Base-by-base conservation (phyloP, 768 basidiomycete species). In the Xerocomellus chrysenteron region DNA sequence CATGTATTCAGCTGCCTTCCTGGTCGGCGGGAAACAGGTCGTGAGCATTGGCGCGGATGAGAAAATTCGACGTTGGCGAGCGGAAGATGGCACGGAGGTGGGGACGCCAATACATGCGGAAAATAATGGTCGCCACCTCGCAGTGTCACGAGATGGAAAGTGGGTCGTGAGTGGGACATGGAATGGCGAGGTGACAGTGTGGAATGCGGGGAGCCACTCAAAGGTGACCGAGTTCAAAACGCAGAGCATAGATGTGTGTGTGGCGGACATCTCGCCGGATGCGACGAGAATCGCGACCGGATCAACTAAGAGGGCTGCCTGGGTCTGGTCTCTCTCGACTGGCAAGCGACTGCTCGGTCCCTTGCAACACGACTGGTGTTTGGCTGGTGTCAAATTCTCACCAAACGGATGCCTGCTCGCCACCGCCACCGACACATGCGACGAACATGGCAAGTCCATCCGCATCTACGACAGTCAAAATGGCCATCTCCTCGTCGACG, bases 231-330 rank as follows among this genome's bases (percentile, higher is more conserved):
- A 50, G 4, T 41, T 48, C 10, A 12, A 30, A 8, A 44, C 5
- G 13, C 47, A 55, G 41, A 12, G 2, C 8, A 2, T 7, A 0
- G 2, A 1, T 4, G 55, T 52, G 3, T 0, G 14, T 5, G 32
- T 47, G 1, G 49, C 54, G 1, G 59, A 60, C 21, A 5, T 58
- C 13, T 58, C 47, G 0, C 52, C 44, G 5, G 59, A 60, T 17
- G 47, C 13, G 19, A 46, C 43, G 6, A 53, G 8, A 26, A 37
- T 60, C n/a, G 52, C 5, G 14, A 37, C 39, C 2, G 56, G 43
- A 16, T 44, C 55, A 30, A 21, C 21, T 21, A 21, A 21, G 10
- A 8, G 9, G 4, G 50, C 50, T 12, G 35, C 21, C 8, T 39
- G 28, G 13, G 14, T 56, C 28, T 39, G 36, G 42, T 35, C 43